Percentiles rank a stretch among this genome's conserved stretches.
phyloP scores from a whole-genome alignment of 2,329 filamentous ascomycete genomes.

The Sporothrix curviconia region DNA sequence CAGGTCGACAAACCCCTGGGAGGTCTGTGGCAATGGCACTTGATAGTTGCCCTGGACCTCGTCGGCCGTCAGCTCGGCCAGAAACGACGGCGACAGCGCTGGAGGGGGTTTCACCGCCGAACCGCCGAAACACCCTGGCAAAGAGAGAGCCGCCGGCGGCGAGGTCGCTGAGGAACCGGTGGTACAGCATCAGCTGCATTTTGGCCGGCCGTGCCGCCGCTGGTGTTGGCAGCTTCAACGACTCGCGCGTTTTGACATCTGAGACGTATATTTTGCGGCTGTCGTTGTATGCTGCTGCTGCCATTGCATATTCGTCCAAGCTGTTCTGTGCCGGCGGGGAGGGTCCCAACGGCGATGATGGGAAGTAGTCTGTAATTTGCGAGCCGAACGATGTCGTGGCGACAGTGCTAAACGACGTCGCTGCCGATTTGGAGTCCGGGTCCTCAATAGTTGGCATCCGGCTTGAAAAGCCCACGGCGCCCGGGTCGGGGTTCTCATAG shows the following conservation, averaged over 20 bases:
- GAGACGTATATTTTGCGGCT: conserved; percentile 61
- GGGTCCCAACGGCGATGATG: background rate
- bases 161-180: conserved; percentile 72
- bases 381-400: conserved; percentile 6
- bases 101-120: conserved; percentile 66
- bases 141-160: conserved; percentile 66
- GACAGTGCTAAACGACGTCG: background rate
- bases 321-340: background rate
- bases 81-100: too few relatives aligned
- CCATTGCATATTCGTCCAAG: too few relatives aligned
- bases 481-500: conserved; percentile 66
- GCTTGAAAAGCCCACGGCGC: background rate
- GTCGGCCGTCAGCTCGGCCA: conserved; percentile 61
- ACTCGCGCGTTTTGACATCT: conserved; percentile 80
- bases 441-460: too few relatives aligned
- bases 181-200: conserved; percentile 87
- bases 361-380: conserved; percentile 21
- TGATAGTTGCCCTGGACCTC: conserved; percentile 55
- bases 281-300: too few relatives aligned
- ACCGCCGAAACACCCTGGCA: conserved; percentile 60
- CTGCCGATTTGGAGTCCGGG: conserved; percentile 1
- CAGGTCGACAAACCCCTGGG: conserved; percentile 41
- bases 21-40: too few relatives aligned
- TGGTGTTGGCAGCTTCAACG: conserved; percentile 56
- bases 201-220: conserved; percentile 65